These are phyloP conservation scores for Fistulifera solaris DNA, from an alignment of 108 stramenopile genomes.

Conservation along the genomic window DNA sequence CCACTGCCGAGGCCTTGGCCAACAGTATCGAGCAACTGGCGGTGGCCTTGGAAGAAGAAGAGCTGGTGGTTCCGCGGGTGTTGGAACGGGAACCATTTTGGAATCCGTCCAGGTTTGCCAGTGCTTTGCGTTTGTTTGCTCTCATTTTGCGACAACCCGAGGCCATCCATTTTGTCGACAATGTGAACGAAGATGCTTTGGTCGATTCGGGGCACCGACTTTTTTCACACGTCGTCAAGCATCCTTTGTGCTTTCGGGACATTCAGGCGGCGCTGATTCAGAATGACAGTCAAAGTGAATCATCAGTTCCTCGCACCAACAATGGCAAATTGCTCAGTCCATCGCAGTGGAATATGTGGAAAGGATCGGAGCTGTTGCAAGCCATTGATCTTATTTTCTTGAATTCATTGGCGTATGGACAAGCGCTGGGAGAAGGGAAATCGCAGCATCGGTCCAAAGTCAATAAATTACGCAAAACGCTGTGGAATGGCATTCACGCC, in stretches of 20 bases:
- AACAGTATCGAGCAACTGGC: constrained; percentile 27
- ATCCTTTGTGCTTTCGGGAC: constrained; percentile 54
- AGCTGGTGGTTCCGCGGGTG: constrained; percentile 13
- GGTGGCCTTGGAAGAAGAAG: constrained; percentile 17
- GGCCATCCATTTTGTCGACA: constrained; percentile 31
- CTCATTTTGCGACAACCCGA: constrained; percentile 31
- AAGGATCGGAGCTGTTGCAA: constrained; percentile 46
- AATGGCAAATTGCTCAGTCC: constrained; percentile 28
- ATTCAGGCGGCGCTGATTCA: constrained; percentile 36
- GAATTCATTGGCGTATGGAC: constrained; percentile 55
- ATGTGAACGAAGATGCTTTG: constrained; percentile 29
- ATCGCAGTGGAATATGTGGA: constrained; percentile 57
- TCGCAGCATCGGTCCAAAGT: constrained; percentile 27
- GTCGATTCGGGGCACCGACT: constrained; percentile 6
- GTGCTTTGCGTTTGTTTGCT: constrained; percentile 30
- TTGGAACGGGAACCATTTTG: constrained; percentile 16
- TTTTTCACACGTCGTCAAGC: constrained; percentile 34
- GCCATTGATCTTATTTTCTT: constrained; percentile 65
- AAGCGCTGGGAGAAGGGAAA: constrained; percentile 21
- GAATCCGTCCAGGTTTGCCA: constrained; percentile 27
- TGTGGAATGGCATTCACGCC: constrained; percentile 47
- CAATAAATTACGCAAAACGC: constrained; percentile 34
- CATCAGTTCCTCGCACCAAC: not conserved
- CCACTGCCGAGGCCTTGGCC: constrained; percentile 14
- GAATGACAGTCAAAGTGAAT: constrained; percentile 18